Base-by-base conservation (phyloP, 2,329 filamentous ascomycete species). In the Hirsutella thompsonii region DNA sequence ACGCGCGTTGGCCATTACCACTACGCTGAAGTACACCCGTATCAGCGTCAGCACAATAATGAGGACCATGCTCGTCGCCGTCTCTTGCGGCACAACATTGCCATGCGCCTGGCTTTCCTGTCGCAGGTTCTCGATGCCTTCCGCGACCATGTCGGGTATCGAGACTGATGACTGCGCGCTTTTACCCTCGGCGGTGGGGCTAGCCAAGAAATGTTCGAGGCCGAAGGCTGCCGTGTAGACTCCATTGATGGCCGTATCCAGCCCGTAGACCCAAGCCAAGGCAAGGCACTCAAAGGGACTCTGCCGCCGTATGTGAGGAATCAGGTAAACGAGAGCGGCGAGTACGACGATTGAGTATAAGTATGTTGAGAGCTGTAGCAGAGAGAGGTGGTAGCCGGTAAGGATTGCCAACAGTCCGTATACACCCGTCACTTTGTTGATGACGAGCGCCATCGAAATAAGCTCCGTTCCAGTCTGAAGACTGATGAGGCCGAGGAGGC, bases 351-450 rank as follows among this genome's bases (percentile, higher is more conserved):
- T 72, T 20, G 84, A 92, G 70, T 94, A 94, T 38, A 94, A 72
- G 69, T 94, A 95, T 72, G 93, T 92, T 43, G 83, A 84, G 43
- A 94, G 73, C 62, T 95, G 90, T 20, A 92, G 73, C 23, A 79
- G 71, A 41, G 86, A 89, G 47, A 94, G 77, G 51, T 81, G 70
- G 61, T 85, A 88, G 57, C 90, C 90, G 20, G 89, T 94, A 48
- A 94, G 69, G 50, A 94, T 75, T 44, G 89, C 88, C 50, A 95
- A 80, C 35, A 95, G 72, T 49, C 89, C 89, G 62, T 94, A 95
- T 50, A 94, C 70, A 43, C 88, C 89, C 38, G 86, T 90, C 50
- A 89, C 76, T 63, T 94, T 94, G 72, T 95, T 95, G 66, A 95
- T 81, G 42, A 93, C 72, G 48, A 94, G 76, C 10, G 83, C 79